Conservation (phyloP, 139 green algal genomes). For the Haematococcus lacustris region DNA sequence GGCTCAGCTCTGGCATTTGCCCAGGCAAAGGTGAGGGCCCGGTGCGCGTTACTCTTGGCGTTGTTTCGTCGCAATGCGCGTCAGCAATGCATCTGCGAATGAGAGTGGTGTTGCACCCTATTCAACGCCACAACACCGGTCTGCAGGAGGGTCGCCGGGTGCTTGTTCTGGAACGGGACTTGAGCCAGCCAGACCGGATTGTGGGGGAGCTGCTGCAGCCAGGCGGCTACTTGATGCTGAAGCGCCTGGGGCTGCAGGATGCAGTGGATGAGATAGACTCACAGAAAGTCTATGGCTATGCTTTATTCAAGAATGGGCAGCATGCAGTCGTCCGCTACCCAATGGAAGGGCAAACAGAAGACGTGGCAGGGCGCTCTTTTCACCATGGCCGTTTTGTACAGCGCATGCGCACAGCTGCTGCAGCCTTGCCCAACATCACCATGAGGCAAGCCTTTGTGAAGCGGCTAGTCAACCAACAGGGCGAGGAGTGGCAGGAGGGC, state of each 20-base stretch:
- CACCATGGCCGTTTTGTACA: slow-evolving; percentile 94
- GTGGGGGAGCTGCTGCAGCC: slow-evolving; percentile 98
- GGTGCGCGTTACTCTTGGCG: too few relatives aligned
- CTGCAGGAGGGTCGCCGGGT: slow-evolving; percentile 66
- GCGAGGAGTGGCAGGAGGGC: slow-evolving; percentile 1
- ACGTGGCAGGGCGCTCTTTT: slow-evolving; percentile 88
- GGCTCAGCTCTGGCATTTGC: too few relatives aligned
- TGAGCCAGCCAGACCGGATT: slow-evolving; percentile 92
- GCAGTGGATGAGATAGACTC: slow-evolving; percentile 83
- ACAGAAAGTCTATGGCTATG: slow-evolving; percentile 91
- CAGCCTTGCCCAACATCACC: slow-evolving; percentile 41
- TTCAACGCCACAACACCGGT: too few relatives aligned
- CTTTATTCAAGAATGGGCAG: slow-evolving; percentile 83
- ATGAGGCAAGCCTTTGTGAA: slow-evolving; percentile 68
- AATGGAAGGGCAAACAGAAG: slow-evolving; percentile 50
- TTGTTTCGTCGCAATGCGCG: too few relatives aligned
- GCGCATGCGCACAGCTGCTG: slow-evolving; percentile 64
- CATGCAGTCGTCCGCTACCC: slow-evolving; percentile 79
- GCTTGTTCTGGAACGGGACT: slow-evolving; percentile 87
- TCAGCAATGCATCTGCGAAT: too few relatives aligned
- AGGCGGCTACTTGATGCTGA: slow-evolving; percentile 87
- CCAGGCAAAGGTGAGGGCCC: too few relatives aligned
- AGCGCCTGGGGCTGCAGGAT: slow-evolving; percentile 78
- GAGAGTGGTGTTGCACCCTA: too few relatives aligned
- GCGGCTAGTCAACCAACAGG: slow-evolving; percentile 61